Conservation (phyloP, 257 asterid species). For the Gentiana macrophylla region DNA sequence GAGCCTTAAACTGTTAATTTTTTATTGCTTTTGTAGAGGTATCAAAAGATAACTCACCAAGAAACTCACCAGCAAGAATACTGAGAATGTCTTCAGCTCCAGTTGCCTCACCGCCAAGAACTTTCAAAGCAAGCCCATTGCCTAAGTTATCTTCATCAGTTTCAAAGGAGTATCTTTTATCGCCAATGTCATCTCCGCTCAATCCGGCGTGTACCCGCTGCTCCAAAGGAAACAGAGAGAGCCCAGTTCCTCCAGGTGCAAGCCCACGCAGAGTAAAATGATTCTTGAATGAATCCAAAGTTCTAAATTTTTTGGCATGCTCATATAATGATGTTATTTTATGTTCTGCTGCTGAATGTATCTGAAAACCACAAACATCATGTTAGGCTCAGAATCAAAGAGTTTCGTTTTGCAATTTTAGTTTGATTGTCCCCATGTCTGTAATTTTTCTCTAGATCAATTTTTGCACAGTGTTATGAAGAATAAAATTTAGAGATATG, state of each 20-base stretch:
- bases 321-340: too few relatives aligned
- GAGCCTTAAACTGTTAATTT: background rate
- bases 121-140: conserved; percentile 12
- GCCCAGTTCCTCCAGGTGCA: conserved; percentile 11
- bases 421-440: too few relatives aligned
- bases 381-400: too few relatives aligned
- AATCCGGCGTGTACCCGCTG: conserved; percentile 23
- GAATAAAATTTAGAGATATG: too few relatives aligned
- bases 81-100: conserved; percentile 18
- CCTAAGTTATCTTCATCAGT: conserved; percentile 17
- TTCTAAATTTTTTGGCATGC: too few relatives aligned
- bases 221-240: conserved; percentile 24
- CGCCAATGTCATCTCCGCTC: conserved; percentile 40
- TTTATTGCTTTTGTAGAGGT: conserved; percentile 19
- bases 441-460: too few relatives aligned
- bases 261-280: conserved; percentile 21
- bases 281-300: conserved; percentile 4
- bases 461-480: too few relatives aligned
- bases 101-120: conserved; percentile 27
- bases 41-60: conserved; percentile 18
- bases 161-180: conserved; percentile 20
- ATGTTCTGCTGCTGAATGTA: too few relatives aligned
- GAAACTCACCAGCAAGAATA: conserved; percentile 31
- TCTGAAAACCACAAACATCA: too few relatives aligned
- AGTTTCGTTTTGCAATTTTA: too few relatives aligned